These are phyloP conservation scores for Pseudocercospora cruenta DNA, from an alignment of 2,329 filamentous ascomycete species.

Conservation along the genomic window DNA sequence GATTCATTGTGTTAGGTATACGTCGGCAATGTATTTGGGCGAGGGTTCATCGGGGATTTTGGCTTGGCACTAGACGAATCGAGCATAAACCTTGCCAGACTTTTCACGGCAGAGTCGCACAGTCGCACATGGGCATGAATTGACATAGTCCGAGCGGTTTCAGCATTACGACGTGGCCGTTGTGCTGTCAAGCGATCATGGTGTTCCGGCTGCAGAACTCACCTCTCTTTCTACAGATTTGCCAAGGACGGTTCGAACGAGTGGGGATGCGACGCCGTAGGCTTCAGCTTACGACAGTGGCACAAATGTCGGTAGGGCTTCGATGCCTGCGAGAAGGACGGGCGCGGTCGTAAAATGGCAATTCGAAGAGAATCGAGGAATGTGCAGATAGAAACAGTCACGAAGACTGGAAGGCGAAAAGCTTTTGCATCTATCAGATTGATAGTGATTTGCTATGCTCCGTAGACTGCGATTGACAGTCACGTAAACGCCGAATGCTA, in stretches of 20 bases:
- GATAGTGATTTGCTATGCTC: conserved; percentile 6
- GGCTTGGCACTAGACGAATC: not conserved
- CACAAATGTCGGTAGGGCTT: not conserved
- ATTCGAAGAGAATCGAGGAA: conserved; percentile 3
- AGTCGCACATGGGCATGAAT: not conserved
- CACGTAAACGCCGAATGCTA: conserved; percentile 24
- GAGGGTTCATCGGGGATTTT: not conserved
- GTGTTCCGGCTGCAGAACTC: not conserved
- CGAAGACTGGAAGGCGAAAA: conserved; percentile 9
- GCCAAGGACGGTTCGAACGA: not conserved
- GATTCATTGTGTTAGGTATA: not conserved
- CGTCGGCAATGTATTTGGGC: not conserved
- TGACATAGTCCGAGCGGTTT: not conserved
- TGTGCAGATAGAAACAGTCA: conserved; percentile 11
- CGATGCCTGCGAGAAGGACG: not conserved
- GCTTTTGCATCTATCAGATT: conserved; percentile 5
- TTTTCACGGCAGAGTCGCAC: not conserved
- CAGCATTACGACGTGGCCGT: not conserved
- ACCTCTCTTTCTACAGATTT: not conserved
- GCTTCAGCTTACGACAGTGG: not conserved
- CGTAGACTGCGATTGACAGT: conserved; percentile 22
- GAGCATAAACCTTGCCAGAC: not conserved
- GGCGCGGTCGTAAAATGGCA: too few relatives aligned
- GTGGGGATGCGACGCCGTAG: not conserved
- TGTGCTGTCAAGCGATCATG: not conserved